phyloP scores from a whole-genome alignment of 805 yeast genomes.

The Kodamaea jinghongensis region DNA sequence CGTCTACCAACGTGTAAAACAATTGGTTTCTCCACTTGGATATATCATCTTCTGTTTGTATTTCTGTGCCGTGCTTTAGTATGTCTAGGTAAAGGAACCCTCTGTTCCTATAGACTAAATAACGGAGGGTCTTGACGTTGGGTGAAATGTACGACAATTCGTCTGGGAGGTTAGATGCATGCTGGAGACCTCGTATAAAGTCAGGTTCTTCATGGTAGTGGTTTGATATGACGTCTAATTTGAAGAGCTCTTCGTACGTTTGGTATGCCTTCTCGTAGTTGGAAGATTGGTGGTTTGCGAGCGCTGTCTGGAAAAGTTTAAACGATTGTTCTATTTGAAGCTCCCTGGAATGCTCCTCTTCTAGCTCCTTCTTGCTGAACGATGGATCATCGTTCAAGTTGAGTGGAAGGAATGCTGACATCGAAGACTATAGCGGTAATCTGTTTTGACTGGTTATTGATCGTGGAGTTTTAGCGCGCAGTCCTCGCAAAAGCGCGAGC shows the following conservation, averaged over 20 bases:
- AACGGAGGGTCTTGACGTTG: constrained; percentile 68
- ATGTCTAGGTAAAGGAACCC: constrained; percentile 64
- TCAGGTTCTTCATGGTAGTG: constrained; percentile 41
- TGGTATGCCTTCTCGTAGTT: constrained; percentile 49
- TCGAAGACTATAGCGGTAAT: not conserved
- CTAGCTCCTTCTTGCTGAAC: constrained; percentile 50
- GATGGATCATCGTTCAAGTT: constrained; percentile 73
- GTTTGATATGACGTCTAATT: constrained; percentile 59
- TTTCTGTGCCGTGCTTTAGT: constrained; percentile 18
- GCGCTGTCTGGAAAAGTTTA: constrained; percentile 68
- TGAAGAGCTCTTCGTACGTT: constrained; percentile 61
- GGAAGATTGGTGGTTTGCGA: constrained; percentile 54
- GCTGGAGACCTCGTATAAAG: constrained; percentile 38
- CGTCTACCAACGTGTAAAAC: constrained; percentile 51
- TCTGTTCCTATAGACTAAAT: constrained; percentile 75
- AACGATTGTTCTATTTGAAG: constrained; percentile 86
- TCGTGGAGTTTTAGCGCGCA: no score
- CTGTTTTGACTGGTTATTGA: not conserved
- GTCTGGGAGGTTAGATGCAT: constrained; percentile 37
- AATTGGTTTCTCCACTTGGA: constrained; percentile 23
- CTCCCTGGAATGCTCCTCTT: constrained; percentile 89
- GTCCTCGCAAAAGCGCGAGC: no score
- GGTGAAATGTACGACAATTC: constrained; percentile 54
- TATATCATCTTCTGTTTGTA: constrained; percentile 11
- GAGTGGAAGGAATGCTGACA: constrained; percentile 75